phyloP scores from a whole-genome alignment of 2,329 filamentous ascomycete species.

The Aspergillus pseudoviridinutans region DNA sequence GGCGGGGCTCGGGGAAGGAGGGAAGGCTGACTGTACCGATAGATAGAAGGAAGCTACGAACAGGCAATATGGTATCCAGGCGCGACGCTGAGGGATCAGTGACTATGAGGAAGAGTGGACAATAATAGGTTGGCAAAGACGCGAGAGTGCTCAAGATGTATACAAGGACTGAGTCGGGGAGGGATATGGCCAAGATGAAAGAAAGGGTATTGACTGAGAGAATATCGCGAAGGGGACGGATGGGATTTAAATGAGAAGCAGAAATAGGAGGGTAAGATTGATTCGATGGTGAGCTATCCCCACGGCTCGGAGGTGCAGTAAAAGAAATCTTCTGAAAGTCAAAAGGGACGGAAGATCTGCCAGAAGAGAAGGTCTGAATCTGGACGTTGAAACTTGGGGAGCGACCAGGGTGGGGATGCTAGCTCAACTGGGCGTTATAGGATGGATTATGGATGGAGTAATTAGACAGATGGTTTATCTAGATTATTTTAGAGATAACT shows the following conservation, averaged over 20 bases:
- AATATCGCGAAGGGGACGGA: slow-evolving; percentile 10
- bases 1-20: neutral
- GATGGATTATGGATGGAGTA: neutral
- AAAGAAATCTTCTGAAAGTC: neutral
- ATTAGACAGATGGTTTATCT: neutral
- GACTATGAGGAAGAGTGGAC: neutral
- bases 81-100: neutral
- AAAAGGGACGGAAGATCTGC: slow-evolving; percentile 7
- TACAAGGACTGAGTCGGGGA: slow-evolving; percentile 1
- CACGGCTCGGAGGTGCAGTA: slow-evolving; percentile 6
- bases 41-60: neutral
- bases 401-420: slow-evolving; percentile 6
- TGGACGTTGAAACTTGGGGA: slow-evolving; percentile 7
- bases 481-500: neutral
- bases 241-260: slow-evolving; percentile 6
- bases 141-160: neutral
- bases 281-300: slow-evolving; percentile 12
- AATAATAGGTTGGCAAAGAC: slow-evolving; percentile 8
- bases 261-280: slow-evolving; percentile 12
- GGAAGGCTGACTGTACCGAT: slow-evolving; percentile 1
- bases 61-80: neutral
- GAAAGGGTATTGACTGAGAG: slow-evolving; percentile 15
- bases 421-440: neutral
- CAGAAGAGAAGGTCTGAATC: slow-evolving; percentile 7
- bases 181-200: slow-evolving; percentile 1